Percentiles rank a stretch among this genome's conserved stretches.
phyloP scores from a whole-genome alignment of 78 protist genomes.

The Bodo saltans region DNA sequence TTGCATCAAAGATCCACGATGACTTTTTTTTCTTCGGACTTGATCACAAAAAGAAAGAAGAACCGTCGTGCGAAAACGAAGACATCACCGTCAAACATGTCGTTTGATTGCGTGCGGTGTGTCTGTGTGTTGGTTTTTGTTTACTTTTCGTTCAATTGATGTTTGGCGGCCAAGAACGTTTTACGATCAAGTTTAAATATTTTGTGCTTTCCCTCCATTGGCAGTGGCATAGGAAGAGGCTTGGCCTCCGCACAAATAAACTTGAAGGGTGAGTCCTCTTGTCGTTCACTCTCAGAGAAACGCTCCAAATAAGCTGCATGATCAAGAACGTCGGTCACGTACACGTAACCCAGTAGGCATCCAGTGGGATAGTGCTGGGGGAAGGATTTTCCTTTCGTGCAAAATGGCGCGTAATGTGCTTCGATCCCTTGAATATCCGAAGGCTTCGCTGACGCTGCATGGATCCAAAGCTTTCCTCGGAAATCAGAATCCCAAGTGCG shows the following conservation, averaged over 20 bases:
- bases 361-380: conserved; percentile 44
- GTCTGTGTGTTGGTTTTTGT: no score
- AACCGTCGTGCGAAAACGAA: no score
- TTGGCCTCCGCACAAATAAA: conserved; percentile 46
- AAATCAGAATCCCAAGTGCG: conserved; percentile 43
- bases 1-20: no score
- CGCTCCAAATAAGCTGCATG: conserved; percentile 27
- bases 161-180: background rate
- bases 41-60: no score
- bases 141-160: background rate
- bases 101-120: no score
- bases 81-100: no score
- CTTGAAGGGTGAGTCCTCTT: conserved; percentile 35
- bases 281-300: background rate
- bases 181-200: conserved; percentile 17
- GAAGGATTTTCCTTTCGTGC: background rate
- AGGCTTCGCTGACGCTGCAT: conserved; percentile 35
- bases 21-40: no score
- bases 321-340: conserved; percentile 39
- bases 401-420: background rate
- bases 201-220: conserved; percentile 30
- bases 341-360: conserved; percentile 54
- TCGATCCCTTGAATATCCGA: conserved; percentile 11
- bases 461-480: conserved; percentile 65
- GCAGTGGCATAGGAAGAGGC: conserved; percentile 4